Conservation (phyloP, 2,329 filamentous ascomycete species). For the Ceratocystis huliohia region DNA sequence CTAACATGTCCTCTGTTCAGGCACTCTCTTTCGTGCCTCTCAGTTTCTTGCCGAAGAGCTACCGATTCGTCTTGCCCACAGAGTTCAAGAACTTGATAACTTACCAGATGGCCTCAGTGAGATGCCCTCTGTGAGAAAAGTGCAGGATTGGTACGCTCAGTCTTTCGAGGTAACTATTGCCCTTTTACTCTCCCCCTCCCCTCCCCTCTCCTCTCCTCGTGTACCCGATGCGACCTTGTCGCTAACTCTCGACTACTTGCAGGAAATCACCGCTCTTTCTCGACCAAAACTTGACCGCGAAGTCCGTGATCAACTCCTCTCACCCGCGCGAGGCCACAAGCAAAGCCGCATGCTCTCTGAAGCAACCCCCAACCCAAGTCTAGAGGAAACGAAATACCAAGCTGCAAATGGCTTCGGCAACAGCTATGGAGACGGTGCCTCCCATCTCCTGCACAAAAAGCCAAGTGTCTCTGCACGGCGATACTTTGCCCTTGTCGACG, state of each 20-base stretch:
- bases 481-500: conserved; percentile 89
- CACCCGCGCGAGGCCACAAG: conserved; percentile 47
- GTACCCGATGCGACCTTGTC: conserved; percentile 1
- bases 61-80: conserved; percentile 88
- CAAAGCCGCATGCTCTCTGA: conserved; percentile 59
- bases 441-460: conserved; percentile 36
- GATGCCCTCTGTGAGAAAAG: conserved; percentile 91
- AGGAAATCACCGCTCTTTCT: conserved; percentile 85
- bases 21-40: conserved; percentile 90
- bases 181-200: neutral
- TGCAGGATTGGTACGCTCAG: conserved; percentile 97
- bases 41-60: conserved; percentile 98
- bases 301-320: conserved; percentile 65
- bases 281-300: conserved; percentile 65
- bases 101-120: conserved; percentile 92
- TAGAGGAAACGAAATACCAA: conserved; percentile 69
- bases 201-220: neutral
- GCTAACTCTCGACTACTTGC: conserved; percentile 9
- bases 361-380: conserved; percentile 79
- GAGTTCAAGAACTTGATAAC: conserved; percentile 84
- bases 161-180: conserved; percentile 77
- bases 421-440: conserved; percentile 34
- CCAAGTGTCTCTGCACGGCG: conserved; percentile 45
- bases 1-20: conserved; percentile 33
- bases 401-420: conserved; percentile 40